These are phyloP conservation scores for Orbilia blumenaviensis DNA, from an alignment of 2,329 filamentous ascomycete genomes.

Conservation along the genomic window DNA sequence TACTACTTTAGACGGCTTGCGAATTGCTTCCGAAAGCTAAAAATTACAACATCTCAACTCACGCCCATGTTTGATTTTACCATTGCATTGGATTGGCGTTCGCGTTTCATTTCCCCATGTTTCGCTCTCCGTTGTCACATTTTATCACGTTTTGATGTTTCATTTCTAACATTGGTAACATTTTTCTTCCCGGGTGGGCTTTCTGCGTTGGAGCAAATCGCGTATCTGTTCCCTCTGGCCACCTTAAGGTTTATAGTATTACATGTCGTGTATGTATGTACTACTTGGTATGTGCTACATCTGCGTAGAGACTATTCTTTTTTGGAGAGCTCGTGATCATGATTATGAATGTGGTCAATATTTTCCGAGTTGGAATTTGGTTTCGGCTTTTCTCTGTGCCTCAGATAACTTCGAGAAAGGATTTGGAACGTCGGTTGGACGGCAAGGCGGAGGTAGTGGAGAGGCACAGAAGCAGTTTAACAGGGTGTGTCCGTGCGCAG, in stretches of 20 bases:
- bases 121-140: constrained; percentile 3
- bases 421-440: not conserved
- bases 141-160: constrained; percentile 1
- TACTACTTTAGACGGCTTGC: constrained; percentile 1
- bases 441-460: not conserved
- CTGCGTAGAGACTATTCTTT: not conserved
- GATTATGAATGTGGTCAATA: not conserved
- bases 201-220: not conserved
- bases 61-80: not conserved
- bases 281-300: not conserved
- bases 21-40: not conserved
- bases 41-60: constrained; percentile 27
- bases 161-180: constrained; percentile 15
- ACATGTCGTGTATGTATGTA: not conserved
- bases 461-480: not conserved
- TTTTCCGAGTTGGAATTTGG: not conserved
- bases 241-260: not conserved
- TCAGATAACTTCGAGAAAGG: not conserved
- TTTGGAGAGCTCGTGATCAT: not conserved
- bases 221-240: not conserved
- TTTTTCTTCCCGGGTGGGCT: not conserved
- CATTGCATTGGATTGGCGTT: constrained; percentile 28
- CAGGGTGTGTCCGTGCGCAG: not conserved
- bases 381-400: not conserved
- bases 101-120: constrained; percentile 13